A percentile compares a stretch with the other conserved stretches of the same genome.
Evolutionary conservation across 2,329 filamentous ascomycete genomes (phyloP).

Genomic region (Fusarium sp.): DNA sequence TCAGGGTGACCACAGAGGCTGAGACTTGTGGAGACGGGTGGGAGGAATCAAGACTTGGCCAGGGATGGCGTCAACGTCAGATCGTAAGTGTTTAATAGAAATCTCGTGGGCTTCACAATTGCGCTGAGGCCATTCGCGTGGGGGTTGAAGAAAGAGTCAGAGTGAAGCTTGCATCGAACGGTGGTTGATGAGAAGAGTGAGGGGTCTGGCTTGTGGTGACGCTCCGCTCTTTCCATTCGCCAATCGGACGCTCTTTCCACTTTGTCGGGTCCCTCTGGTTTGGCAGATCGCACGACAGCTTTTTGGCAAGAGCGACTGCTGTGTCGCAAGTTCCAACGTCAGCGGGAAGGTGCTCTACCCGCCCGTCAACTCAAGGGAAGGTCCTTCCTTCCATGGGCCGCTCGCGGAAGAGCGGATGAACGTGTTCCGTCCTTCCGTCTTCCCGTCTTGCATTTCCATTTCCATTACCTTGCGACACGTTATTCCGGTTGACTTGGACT

Average conservation of each 20-base stretch:
- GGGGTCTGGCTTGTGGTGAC: not conserved
- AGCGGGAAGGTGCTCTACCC: slow-evolving; percentile 10
- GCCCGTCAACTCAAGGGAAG: not conserved
- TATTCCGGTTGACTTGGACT: not conserved
- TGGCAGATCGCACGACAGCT: slow-evolving; percentile 13
- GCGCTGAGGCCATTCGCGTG: not conserved
- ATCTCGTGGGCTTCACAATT: not conserved
- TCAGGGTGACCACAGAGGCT: slow-evolving; percentile 3
- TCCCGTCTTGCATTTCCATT: slow-evolving; percentile 22
- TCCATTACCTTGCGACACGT: not conserved
- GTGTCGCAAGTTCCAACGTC: not conserved
- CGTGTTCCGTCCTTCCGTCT: slow-evolving; percentile 23
- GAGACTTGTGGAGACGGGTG: not conserved
- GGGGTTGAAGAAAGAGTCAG: slow-evolving; percentile 8
- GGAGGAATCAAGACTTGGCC: slow-evolving; percentile 10
- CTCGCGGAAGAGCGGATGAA: slow-evolving; percentile 24
- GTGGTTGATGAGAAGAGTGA: slow-evolving; percentile 6
- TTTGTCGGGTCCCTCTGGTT: slow-evolving; percentile 13
- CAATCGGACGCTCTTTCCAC: slow-evolving; percentile 30
- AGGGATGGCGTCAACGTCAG: slow-evolving; percentile 14
- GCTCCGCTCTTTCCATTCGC: slow-evolving; percentile 13
- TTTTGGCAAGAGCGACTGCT: slow-evolving; percentile 6
- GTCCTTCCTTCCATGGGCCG: not conserved
- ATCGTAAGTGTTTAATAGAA: slow-evolving; percentile 14
- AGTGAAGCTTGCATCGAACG: not conserved